phyloP scores from a whole-genome alignment of 371 early-diverging fungal species.

The Nosema muscidifuracis region DNA sequence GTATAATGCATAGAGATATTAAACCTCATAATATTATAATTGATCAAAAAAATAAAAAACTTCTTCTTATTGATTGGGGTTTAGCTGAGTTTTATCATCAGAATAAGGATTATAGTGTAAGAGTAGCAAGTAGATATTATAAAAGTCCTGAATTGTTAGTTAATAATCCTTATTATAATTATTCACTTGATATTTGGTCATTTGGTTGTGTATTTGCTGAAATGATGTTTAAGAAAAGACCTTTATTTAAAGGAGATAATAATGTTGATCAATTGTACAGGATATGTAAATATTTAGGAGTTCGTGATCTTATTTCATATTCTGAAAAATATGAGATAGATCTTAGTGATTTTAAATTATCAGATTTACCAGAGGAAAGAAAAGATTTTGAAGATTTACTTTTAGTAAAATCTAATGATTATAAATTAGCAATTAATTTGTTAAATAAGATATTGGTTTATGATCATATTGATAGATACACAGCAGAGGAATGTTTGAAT shows the following conservation, averaged over 20 bases:
- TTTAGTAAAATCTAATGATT: neutral
- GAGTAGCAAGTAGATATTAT: constrained; percentile 94
- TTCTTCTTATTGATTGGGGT: constrained; percentile 98
- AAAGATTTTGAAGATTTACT: constrained; percentile 16
- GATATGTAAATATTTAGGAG: constrained; percentile 89
- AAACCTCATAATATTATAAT: constrained; percentile 99
- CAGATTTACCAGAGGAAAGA: constrained; percentile 20
- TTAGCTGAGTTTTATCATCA: constrained; percentile 98
- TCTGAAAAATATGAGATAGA: constrained; percentile 84
- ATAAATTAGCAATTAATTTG: constrained; percentile 37
- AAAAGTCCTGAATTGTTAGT: constrained; percentile 98
- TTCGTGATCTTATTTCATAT: constrained; percentile 77
- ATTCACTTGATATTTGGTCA: constrained; percentile 98
- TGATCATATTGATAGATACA: constrained; percentile 58
- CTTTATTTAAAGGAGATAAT: constrained; percentile 94
- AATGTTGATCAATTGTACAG: constrained; percentile 93
- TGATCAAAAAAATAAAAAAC: constrained; percentile 69
- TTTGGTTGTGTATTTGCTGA: constrained; percentile 94
- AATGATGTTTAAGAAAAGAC: constrained; percentile 88
- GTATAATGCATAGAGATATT: constrained; percentile 99
- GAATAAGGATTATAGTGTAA: constrained; percentile 86
- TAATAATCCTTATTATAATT: constrained; percentile 91
- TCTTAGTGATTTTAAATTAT: constrained; percentile 6
- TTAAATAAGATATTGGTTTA: constrained; percentile 55
- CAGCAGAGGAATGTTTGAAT: constrained; percentile 54